Evolutionary conservation across 192 early-diverging fungal species (phyloP).

Genomic region (Podila epigama): DNA sequence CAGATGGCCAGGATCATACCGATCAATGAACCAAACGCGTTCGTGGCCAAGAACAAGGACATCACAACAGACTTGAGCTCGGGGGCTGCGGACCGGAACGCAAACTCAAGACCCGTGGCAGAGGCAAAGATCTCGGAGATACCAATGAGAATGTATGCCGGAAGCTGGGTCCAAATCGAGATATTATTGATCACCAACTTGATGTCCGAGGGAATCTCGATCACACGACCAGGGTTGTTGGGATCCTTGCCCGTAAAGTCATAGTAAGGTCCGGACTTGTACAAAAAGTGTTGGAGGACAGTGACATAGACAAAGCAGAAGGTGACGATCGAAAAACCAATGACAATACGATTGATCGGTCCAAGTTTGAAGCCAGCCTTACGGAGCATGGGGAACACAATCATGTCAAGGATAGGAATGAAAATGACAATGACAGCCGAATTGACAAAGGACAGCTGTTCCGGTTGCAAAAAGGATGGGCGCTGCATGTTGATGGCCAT

Average conservation of each 20-base stretch:
- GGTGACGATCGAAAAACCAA: constrained; percentile 65
- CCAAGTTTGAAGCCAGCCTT: constrained; percentile 62
- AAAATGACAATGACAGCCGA: constrained; percentile 64
- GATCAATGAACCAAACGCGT: constrained; percentile 65
- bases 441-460: constrained; percentile 51
- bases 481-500: constrained; percentile 66
- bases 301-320: constrained; percentile 66
- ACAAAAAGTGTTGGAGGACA: constrained; percentile 66
- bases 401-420: constrained; percentile 63
- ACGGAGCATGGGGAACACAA: constrained; percentile 66
- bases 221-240: constrained; percentile 15
- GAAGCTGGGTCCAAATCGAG: constrained; percentile 62
- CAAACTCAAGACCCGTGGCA: constrained; percentile 71
- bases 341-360: constrained; percentile 65
- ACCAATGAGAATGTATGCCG: constrained; percentile 64
- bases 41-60: constrained; percentile 69
- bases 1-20: constrained; percentile 67
- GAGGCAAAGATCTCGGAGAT: constrained; percentile 69
- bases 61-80: constrained; percentile 72
- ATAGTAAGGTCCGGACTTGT: constrained; percentile 61
- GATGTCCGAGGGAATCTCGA: constrained; percentile 9
- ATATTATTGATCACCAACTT: constrained; percentile 55
- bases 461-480: constrained; percentile 37
- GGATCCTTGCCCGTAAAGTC: constrained; percentile 49
- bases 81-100: constrained; percentile 65